Evolutionary conservation across 2,329 filamentous ascomycete genomes (phyloP), one percentile per base, ranked within the genome.

Genomic region (Colletotrichum brevisporum): DNA sequence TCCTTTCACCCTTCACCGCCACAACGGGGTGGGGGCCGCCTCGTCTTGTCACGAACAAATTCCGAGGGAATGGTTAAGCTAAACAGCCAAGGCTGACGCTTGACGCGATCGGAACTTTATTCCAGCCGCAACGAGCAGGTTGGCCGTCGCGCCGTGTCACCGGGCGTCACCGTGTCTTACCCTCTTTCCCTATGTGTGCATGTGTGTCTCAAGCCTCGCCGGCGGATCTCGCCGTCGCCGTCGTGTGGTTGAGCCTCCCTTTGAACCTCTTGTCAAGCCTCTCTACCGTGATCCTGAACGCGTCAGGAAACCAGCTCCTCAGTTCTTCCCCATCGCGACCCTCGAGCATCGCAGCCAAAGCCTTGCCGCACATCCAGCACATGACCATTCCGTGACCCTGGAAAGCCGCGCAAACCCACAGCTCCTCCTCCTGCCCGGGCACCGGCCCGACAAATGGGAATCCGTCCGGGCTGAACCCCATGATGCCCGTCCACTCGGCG

Each of bases 301-400:
- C 82, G 15, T 79, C 75, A 0, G 88, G 88, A 54, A 90, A 89
- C 88, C 87, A 90, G 10, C 73, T 71, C 6, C 68, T 71, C 8
- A 84, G 76, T 53, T 76, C 74, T 24, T 77, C 75, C 1, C 73
- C 76, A 31, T 80, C 77, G 2, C 74, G 71, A 1, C 75, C 79
- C 47, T 77, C 72, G 70, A 90, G 83, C 86, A 91, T 89, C 36
- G 80, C 78, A 2, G 84, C 86, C 67, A 92, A 73, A 0, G 85
- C 90, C 72, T 85, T 83, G 0, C 89, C 89, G 31, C 85, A 86
- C 75, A 89, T 86, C 80, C 89, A 86, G 63, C 88, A 88, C 39
- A 89, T 77, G 1, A 89, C 89, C 90, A 91, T 92, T 0, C 89
- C 89, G 75, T 92, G 89, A 1, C 90, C 90, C 71, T 90, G 90